Percentiles rank a stretch among this genome's conserved stretches.
These are phyloP conservation scores for Ochetophila trinervis DNA, from an alignment of 306 rosid species.

Conservation along the genomic window DNA sequence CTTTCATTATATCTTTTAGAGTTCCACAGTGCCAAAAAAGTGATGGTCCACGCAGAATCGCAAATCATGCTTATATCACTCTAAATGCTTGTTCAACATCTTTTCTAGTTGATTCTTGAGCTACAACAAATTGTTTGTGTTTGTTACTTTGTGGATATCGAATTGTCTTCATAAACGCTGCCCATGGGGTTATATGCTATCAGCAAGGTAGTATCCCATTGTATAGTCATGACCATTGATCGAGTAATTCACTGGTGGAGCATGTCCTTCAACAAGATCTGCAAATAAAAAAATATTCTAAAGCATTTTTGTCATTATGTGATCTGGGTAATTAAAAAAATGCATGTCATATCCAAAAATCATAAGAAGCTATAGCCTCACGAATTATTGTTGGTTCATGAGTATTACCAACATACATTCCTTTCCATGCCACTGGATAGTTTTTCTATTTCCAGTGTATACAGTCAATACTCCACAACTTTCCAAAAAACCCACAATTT, in stretches of 20 bases:
- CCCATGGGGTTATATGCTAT: not conserved
- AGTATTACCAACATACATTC: not conserved
- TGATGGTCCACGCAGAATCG: not conserved
- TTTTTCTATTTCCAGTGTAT: not conserved
- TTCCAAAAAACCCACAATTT: not conserved
- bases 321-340: not conserved
- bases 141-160: not conserved
- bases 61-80: not conserved
- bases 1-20: not conserved
- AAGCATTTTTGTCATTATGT: not conserved
- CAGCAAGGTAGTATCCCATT: not conserved
- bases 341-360: not conserved
- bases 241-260: not conserved
- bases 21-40: not conserved
- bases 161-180: conserved; percentile 1
- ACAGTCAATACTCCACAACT: not conserved
- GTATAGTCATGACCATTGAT: not conserved
- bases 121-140: not conserved
- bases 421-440: not conserved
- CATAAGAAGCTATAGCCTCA: not conserved
- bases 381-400: not conserved
- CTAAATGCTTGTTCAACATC: not conserved
- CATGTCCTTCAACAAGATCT: not conserved
- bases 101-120: not conserved
- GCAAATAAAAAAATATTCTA: not conserved